Evolutionary conservation across 805 yeast genomes (phyloP), one percentile per base, ranked within the genome.

Genomic region (Wickerhamomyces ciferrii): DNA sequence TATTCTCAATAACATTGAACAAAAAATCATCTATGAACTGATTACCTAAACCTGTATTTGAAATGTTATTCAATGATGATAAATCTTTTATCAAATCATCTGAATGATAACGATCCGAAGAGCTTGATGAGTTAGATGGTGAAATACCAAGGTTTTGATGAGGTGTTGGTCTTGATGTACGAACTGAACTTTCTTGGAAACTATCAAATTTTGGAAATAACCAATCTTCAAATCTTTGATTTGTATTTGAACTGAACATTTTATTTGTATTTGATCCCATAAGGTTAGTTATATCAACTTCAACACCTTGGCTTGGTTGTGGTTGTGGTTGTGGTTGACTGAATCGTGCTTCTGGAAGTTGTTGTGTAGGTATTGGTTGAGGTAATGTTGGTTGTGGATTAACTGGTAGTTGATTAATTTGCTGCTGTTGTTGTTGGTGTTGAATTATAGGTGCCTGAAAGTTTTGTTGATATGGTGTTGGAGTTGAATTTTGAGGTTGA

Each of bases 1-100:
- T 35, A 25, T 18, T 34, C 19, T 56, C 59, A 25, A 52, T 41
- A 13, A 51, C 53, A 11, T 43, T 52, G 42, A 49, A 58, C 11
- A 55, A 34, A 34, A 56, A 48, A 21, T 58, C 61, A 44, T 56
- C 56, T 32, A 58, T 24, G 21, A 57, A 52, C 35, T 51, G 59
- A 0, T 56, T 35, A 15, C 23, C 15, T 6, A 19, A 40, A 5
- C 48, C 56, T 2, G 50, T 13, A 4, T 48, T n/a, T 15, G 48
- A 49, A 2, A 49, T 39, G 39, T 51, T 52, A 34, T 49, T 48
- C 34, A 50, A 20, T 10, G 46, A 51, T 1, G 53, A 50, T 31
- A 56, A 41, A 20, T 54, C 55, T 24, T 50, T 53, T n/a, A 54
- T 19, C 27, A 55, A 54, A 14, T 50, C 53, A 29, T 49, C 54